Base-by-base conservation (phyloP, 2,329 filamentous ascomycete genomes). In the Parascedosporium putredinis region DNA sequence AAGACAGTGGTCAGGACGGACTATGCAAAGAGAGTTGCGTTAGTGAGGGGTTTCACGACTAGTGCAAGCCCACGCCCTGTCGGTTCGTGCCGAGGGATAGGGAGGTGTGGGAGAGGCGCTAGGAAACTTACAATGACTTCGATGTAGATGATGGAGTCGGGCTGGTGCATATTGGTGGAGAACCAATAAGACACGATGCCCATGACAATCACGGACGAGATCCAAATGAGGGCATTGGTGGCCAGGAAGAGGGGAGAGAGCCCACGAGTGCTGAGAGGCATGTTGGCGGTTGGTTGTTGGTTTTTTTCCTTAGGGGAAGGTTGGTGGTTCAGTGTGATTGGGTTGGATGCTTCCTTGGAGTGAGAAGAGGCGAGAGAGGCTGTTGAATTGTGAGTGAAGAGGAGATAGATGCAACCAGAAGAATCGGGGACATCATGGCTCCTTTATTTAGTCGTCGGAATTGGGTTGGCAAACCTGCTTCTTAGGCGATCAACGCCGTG, bases 151-250 rank as follows among this genome's bases (percentile, higher is more conserved):
- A 62, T 50, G 14, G 57, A 58, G 43, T 55, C 53, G 9, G 57
- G 53, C 7, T 58, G 50, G 44, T 53, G 51, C 31, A 51, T 51
- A 31, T 52, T 51, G 2, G 50, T 25, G 5, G 59, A 60, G 50
- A 58, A 54, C 43, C 54, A 58, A 51, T 64, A 65, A 16, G 62
- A 59, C 2, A 61, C 43, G 47, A 64, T 64, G 45, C 62, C 62
- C 58, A 64, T 60, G 5, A 64, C 60, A 50, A 65, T 65, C 16
- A 64, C 62, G 31, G 62, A 55, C 23, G 61, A 64, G 46, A 62
- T 55, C 62, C 62, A 64, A 40, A 63, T 54, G 8, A 64, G 23
- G 14, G 47, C 52, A 52, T 60, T 61, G 54, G 54, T 59, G 49
- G 55, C 49, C 12, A 61, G 53, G 27, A 62, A 51, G 50, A 63